Evolutionary conservation across 1,284 basidiomycete genomes (phyloP).

Genomic region (Apiotrichum akiyoshidainum): DNA sequence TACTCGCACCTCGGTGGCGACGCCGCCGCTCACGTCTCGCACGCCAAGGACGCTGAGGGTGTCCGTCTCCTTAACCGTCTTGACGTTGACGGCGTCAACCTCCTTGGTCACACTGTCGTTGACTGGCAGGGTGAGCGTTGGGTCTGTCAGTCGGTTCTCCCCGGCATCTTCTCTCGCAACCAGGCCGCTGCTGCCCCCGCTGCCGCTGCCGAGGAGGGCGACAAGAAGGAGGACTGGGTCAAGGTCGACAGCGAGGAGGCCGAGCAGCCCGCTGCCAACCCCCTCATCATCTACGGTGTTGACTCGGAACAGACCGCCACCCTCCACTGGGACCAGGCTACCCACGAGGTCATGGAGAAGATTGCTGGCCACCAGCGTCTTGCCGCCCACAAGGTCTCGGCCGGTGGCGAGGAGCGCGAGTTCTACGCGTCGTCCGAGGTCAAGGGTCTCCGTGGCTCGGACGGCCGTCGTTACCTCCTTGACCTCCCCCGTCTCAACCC

Average conservation of each 20-base stretch:
- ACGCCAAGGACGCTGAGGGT: conserved; percentile 58
- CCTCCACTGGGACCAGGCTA: conserved; percentile 52
- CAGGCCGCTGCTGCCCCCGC: conserved; percentile 23
- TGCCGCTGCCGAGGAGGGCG: conserved; percentile 29
- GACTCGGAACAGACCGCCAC: conserved; percentile 55
- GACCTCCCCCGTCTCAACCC: conserved; percentile 57
- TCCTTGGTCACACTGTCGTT: conserved; percentile 64
- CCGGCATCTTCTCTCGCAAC: conserved; percentile 56
- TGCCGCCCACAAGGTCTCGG: conserved; percentile 55
- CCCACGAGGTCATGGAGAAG: conserved; percentile 56
- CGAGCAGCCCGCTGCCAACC: conserved; percentile 57
- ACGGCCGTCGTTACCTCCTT: conserved; percentile 58
- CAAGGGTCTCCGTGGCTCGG: conserved; percentile 58
- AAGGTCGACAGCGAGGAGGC: conserved; percentile 59
- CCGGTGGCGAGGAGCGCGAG: conserved; percentile 51
- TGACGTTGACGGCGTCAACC: conserved; percentile 72
- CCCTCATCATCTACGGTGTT: conserved; percentile 57
- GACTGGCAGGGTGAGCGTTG: conserved; percentile 60
- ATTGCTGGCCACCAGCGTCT: conserved; percentile 55
- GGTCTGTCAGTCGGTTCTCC: conserved; percentile 59
- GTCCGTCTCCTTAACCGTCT: conserved; percentile 56
- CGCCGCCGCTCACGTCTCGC: conserved; percentile 57
- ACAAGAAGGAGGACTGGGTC: conserved; percentile 49
- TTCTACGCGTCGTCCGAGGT: conserved; percentile 58
- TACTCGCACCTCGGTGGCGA: conserved; percentile 59